Evolutionary conservation across 2,329 filamentous ascomycete genomes (phyloP).

Genomic region (Diatrype stigma): DNA sequence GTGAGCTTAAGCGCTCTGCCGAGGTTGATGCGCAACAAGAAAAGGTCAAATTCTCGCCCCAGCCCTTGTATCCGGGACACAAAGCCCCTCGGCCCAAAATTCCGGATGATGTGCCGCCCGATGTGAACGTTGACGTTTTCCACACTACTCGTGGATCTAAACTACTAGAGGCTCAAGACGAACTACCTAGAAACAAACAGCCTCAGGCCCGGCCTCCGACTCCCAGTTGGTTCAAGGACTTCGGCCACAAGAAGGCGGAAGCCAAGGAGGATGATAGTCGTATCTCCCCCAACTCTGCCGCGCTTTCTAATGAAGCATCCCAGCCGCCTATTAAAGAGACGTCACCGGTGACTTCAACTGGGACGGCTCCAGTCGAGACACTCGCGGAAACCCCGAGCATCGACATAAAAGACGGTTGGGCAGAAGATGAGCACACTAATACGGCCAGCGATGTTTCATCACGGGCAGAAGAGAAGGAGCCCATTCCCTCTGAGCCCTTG

Average conservation of each 20-base stretch:
- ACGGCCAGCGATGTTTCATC: conserved; percentile 19
- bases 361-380: background rate
- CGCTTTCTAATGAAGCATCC: background rate
- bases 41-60: background rate
- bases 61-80: conserved; percentile 1
- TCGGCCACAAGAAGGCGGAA: conserved; percentile 22
- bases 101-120: conserved; percentile 33
- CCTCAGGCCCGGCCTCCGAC: conserved; percentile 15
- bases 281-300: background rate
- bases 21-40: conserved; percentile 2
- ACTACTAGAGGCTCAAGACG: conserved; percentile 33
- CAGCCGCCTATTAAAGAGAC: background rate
- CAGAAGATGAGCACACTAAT: conserved; percentile 19
- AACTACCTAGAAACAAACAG: conserved; percentile 11
- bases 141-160: conserved; percentile 42
- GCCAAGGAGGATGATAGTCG: conserved; percentile 4
- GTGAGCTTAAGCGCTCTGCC: conserved; percentile 10
- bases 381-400: conserved; percentile 4
- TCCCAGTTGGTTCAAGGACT: conserved; percentile 32
- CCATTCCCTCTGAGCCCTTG: conserved; percentile 4
- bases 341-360: no score
- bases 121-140: conserved; percentile 45
- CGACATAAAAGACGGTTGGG: conserved; percentile 17
- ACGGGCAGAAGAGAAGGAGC: conserved; percentile 18
- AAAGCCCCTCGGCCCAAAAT: conserved; percentile 1